Evolutionary conservation across 805 yeast species (phyloP).

Genomic region (Myxozyma vanderwaltii): DNA sequence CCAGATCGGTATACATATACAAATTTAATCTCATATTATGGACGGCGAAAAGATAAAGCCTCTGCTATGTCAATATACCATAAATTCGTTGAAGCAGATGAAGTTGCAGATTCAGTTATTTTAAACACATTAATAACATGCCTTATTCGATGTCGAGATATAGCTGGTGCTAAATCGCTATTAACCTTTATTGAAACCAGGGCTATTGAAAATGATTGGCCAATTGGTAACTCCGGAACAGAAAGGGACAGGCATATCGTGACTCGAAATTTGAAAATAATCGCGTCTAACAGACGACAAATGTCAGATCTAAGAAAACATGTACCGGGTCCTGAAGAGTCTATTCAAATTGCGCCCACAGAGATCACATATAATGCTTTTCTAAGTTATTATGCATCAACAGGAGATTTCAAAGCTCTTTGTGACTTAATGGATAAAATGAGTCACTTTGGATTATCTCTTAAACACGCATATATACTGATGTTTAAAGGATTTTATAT

Average conservation of each 20-base stretch:
- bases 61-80: constrained; percentile 25
- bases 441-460: constrained; percentile 25
- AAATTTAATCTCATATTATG: constrained; percentile 21
- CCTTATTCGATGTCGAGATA: constrained; percentile 35
- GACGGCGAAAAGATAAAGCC: constrained; percentile 24
- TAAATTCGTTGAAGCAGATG: constrained; percentile 31
- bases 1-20: constrained; percentile 43
- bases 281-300: constrained; percentile 2
- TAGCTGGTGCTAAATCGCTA: constrained; percentile 36
- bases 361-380: constrained; percentile 33
- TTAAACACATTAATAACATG: constrained; percentile 36
- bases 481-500: constrained; percentile 28
- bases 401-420: constrained; percentile 32
- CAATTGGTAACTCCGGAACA: neutral
- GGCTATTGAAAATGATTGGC: constrained; percentile 19
- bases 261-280: constrained; percentile 12
- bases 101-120: constrained; percentile 37
- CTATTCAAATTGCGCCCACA: constrained; percentile 34
- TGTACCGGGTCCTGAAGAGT: constrained; percentile 21
- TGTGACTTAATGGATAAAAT: constrained; percentile 32
- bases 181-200: constrained; percentile 25
- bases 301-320: neutral
- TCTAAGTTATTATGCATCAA: constrained; percentile 33
- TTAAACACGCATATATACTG: constrained; percentile 11
- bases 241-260: neutral